Base-by-base conservation (phyloP, 345 rosid genomes). In the Bruguiera sexangula region DNA sequence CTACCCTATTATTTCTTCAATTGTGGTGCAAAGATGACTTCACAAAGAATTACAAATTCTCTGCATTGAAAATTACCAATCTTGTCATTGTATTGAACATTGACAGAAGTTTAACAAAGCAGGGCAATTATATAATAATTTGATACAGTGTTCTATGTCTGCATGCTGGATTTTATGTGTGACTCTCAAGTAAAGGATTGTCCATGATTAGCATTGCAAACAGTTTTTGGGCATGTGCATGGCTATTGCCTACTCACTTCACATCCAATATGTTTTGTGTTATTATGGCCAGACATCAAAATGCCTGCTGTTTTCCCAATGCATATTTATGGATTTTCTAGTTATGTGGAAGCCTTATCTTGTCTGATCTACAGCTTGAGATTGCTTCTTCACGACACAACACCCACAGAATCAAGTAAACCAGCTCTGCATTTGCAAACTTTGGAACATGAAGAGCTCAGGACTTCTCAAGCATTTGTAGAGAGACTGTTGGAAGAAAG, bases 401-500 rank as follows among this genome's bases (percentile, higher is more conserved):
- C 75, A 34, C 68, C 82, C 63, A 75, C 85, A 78, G 96, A 85
- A 73, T 78, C 71, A 83, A 76, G 74, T 72, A 87, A 86, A 77
- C 71, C 77, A 60, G 66, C 81, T 39, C 59, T 67, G 51, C 84
- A 80, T 68, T 75, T 77, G 51, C 86, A 82, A 72, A 66, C 67
- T 79, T 69, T 77, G 61, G 88, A 86, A 60, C 67, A 32, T 51
- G 89, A 88, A 75, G 97, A 88, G 69, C 85, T 88, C 43, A 75
- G 67, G 73, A 80, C 87, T 73, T 83, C 91, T 73, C 75, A 82
- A 68, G 83, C 73, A 34, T 84, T 84, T 77, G 85, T 95, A 39
- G 86, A 88, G 84, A 84, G 78, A 80, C 69, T 95, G 80, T 67
- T 95, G 79, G 89, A 88, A 77, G 88, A 88, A 76, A 95, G 97